phyloP scores from a whole-genome alignment of 73 alveolate species.

The Paramecium primaurelia region DNA sequence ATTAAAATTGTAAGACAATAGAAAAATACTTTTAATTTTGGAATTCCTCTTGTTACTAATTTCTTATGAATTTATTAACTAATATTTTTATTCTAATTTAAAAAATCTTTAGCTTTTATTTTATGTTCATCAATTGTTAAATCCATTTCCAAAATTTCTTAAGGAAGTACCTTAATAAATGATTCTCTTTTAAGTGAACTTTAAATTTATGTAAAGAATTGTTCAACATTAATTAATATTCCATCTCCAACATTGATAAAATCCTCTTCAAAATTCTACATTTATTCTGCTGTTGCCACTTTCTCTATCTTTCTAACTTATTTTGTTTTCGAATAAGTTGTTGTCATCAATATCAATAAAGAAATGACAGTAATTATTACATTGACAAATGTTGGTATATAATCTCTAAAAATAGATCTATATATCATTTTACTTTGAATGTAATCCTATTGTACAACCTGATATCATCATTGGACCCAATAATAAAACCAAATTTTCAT shows the following conservation, averaged over 20 bases:
- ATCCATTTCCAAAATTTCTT: conserved; percentile 6
- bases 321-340: neutral
- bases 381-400: neutral
- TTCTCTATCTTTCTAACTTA: neutral
- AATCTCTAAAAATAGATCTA: neutral
- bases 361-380: neutral
- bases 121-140: conserved; percentile 40
- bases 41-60: neutral
- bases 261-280: neutral
- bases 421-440: neutral
- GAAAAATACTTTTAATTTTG: neutral
- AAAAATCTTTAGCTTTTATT: neutral
- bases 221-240: neutral
- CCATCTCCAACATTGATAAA: conserved; percentile 25
- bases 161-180: neutral
- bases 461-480: conserved; percentile 11
- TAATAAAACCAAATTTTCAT: neutral
- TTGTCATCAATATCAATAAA: neutral
- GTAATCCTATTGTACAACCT: neutral
- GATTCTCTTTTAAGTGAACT: neutral
- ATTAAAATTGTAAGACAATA: neutral
- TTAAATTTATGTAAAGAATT: neutral
- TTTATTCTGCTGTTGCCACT: neutral
- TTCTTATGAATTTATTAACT: neutral
- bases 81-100: neutral